Conservation (phyloP, 106 monocot species). For the Narthecium ossifragum region DNA sequence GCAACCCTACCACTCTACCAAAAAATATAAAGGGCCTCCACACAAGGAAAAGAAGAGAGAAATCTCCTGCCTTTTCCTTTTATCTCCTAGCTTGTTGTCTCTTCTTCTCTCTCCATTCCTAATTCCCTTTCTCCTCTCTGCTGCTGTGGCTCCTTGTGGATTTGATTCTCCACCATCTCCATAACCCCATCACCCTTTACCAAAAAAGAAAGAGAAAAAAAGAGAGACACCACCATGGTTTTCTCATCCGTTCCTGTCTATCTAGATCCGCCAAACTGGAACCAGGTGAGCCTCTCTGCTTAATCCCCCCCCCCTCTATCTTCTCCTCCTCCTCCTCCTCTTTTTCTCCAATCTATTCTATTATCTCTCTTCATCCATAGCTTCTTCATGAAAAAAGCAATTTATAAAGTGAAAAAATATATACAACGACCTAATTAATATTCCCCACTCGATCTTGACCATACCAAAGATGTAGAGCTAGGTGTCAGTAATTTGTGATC, state of each 20-base stretch:
- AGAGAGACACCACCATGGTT: constrained; percentile 23
- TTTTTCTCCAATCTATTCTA: not conserved
- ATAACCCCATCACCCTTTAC: constrained; percentile 16
- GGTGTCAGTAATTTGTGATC: too few species aligned
- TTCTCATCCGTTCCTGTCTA: constrained; percentile 42
- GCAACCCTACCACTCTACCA: constrained; percentile 5
- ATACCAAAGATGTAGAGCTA: constrained; percentile 19
- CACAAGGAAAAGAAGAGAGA: not conserved
- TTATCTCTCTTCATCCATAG: not conserved
- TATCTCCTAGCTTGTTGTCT: constrained; percentile 11
- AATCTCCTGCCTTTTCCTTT: constrained; percentile 7
- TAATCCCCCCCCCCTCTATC: too few species aligned
- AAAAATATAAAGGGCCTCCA: not conserved
- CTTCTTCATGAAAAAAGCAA: constrained; percentile 8
- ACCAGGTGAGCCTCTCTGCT: constrained; percentile 74
- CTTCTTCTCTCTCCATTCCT: constrained; percentile 2
- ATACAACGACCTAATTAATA: not conserved
- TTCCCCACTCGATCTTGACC: constrained; percentile 24
- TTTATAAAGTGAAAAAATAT: not conserved
- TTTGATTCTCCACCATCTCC: constrained; percentile 30
- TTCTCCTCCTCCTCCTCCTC: not conserved
- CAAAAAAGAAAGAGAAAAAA: constrained; percentile 24
- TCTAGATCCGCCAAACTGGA: constrained; percentile 65
- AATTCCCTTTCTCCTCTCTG: constrained; percentile 20
- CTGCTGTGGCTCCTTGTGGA: constrained; percentile 7